These are phyloP conservation scores for Russula foetens DNA, from an alignment of 768 basidiomycete species.

Conservation along the genomic window DNA sequence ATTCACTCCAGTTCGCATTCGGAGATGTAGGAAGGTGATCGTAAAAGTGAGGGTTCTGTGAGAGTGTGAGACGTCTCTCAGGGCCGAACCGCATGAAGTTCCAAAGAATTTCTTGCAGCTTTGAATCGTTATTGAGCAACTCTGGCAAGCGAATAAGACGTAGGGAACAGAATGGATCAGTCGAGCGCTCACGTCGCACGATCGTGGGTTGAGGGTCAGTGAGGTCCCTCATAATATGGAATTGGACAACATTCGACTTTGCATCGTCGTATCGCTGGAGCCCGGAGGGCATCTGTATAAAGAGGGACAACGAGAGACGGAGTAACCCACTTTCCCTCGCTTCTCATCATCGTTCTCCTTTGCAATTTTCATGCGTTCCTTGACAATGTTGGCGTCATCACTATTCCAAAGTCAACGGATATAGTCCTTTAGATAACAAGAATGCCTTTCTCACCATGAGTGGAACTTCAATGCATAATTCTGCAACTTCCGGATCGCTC, in stretches of 20 bases:
- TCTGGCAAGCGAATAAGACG: neutral
- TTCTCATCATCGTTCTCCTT: neutral
- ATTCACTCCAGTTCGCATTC: neutral
- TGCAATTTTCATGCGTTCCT: neutral
- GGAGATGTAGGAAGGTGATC: neutral
- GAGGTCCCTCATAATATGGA: neutral
- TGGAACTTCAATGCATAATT: neutral
- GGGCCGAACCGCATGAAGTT: neutral
- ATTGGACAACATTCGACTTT: neutral
- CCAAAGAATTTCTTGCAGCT: constrained; percentile 1
- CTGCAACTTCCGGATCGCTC: neutral
- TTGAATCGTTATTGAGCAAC: neutral
- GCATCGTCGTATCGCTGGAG: neutral
- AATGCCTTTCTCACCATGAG: neutral
- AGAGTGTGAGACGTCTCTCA: neutral
- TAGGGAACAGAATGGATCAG: neutral
- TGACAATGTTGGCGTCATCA: neutral
- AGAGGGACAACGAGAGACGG: neutral
- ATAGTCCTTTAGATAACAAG: neutral
- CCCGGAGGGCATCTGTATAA: neutral
- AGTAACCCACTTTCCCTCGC: too few relatives aligned
- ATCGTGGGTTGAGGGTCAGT: neutral
- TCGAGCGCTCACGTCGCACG: neutral
- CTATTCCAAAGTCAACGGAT: neutral
- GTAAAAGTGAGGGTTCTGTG: constrained; percentile 6